Percentiles rank a stretch among this genome's conserved stretches.
Evolutionary conservation across 2,329 filamentous ascomycete species (phyloP).

Genomic region (Fusarium sp.): DNA sequence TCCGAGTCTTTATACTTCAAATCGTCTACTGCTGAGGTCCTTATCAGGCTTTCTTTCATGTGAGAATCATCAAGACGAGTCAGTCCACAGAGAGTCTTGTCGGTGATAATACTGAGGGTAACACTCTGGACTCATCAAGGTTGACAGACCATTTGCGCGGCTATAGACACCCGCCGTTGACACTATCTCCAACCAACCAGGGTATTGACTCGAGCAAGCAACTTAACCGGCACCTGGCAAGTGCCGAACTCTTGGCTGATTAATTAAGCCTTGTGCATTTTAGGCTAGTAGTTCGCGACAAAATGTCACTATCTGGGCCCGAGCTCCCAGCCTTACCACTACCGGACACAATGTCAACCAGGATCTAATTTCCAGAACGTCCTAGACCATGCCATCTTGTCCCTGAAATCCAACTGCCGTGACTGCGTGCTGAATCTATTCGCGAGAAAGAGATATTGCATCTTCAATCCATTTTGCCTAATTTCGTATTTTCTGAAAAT

Average conservation of each 20-base stretch:
- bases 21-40: background rate
- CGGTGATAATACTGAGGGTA: background rate
- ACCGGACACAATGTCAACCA: no score
- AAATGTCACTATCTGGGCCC: no score
- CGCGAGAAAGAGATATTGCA: no score
- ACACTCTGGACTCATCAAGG: background rate
- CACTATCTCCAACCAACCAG: background rate
- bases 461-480: no score
- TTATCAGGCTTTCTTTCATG: background rate
- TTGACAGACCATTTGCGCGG: background rate
- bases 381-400: no score
- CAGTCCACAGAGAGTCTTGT: accelerated
- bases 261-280: background rate
- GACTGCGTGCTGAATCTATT: no score
- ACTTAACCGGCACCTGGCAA: background rate
- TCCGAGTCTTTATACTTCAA: background rate
- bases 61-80: background rate
- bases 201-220: background rate
- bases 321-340: no score
- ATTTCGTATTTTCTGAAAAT: no score
- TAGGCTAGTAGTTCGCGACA: background rate
- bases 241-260: background rate
- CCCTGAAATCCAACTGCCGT: no score
- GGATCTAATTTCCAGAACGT: no score
- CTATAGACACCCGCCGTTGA: background rate